Percentiles rank a stretch among this genome's conserved stretches.
phyloP scores from a whole-genome alignment of 805 yeast species.

The Candida yuanshanica region DNA sequence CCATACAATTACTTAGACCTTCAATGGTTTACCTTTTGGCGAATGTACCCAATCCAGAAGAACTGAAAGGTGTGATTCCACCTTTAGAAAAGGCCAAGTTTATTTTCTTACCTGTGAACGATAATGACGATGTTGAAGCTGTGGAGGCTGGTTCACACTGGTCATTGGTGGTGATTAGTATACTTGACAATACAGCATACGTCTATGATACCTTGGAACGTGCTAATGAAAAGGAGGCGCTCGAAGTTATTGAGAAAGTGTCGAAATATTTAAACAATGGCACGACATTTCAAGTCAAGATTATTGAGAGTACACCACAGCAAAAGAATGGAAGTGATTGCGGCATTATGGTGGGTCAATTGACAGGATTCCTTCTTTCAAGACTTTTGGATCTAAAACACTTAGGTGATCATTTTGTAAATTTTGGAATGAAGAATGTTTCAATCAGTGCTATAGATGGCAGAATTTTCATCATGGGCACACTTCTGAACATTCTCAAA shows the following conservation, averaged over 20 bases:
- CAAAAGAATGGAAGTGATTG: constrained; percentile 65
- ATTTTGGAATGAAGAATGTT: constrained; percentile 35
- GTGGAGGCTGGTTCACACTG: constrained; percentile 74
- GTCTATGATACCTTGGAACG: constrained; percentile 50
- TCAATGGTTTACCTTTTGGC: constrained; percentile 58
- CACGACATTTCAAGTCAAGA: constrained; percentile 19
- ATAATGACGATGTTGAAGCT: constrained; percentile 50
- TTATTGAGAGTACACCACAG: constrained; percentile 39
- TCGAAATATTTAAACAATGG: constrained; percentile 13
- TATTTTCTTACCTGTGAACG: constrained; percentile 65
- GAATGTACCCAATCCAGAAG: constrained; percentile 42
- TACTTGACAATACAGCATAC: constrained; percentile 41
- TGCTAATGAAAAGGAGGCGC: constrained; percentile 22
- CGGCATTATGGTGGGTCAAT: constrained; percentile 36
- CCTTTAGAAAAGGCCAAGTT: constrained; percentile 37
- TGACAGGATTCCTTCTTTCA: constrained; percentile 30
- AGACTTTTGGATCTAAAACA: constrained; percentile 26
- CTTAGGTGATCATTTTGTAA: constrained; percentile 26
- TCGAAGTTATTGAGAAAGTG: constrained; percentile 18
- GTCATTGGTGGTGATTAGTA: constrained; percentile 54
- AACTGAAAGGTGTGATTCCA: constrained; percentile 41
- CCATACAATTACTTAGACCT: constrained; percentile 46
- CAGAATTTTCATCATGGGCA: constrained; percentile 37
- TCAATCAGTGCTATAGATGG: constrained; percentile 44
- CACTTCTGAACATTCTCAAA: constrained; percentile 25